Evolutionary conservation across 2,329 filamentous ascomycete species (phyloP).

Genomic region (Aspergillus sp.): DNA sequence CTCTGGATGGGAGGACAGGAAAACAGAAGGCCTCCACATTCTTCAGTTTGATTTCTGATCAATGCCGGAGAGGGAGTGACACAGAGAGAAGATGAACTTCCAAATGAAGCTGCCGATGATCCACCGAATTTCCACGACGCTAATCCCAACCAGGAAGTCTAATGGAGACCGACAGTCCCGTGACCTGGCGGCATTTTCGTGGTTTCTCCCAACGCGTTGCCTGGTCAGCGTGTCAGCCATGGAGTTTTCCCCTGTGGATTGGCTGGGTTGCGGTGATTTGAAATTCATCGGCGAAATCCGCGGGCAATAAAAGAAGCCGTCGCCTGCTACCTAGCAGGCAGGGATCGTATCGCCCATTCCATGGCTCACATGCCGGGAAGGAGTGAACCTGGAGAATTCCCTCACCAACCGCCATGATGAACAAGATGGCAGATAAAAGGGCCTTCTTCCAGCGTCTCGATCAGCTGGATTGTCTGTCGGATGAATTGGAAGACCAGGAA

Average conservation of each 20-base stretch:
- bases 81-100: background rate
- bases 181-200: slow-evolving; percentile 38
- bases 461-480: slow-evolving; percentile 27
- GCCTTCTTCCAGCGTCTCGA: slow-evolving; percentile 39
- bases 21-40: slow-evolving; percentile 32
- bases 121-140: background rate
- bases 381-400: slow-evolving; percentile 15
- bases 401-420: slow-evolving; percentile 2
- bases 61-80: background rate
- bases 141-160: slow-evolving; percentile 13
- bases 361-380: slow-evolving; percentile 16
- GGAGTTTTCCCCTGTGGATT: background rate
- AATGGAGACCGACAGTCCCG: slow-evolving; percentile 25
- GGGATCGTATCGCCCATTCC: slow-evolving; percentile 3
- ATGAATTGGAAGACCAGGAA: slow-evolving; percentile 26
- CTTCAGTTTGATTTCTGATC: background rate
- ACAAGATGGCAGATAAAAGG: slow-evolving; percentile 19
- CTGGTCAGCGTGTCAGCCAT: slow-evolving; percentile 6
- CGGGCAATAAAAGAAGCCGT: background rate
- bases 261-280: background rate
- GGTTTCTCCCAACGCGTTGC: slow-evolving; percentile 19
- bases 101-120: background rate
- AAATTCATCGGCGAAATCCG: background rate
- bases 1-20: slow-evolving; percentile 22
- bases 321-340: slow-evolving; percentile 10